These are phyloP conservation scores for Mycena rosella DNA, from an alignment of 768 basidiomycete species.

Conservation along the genomic window DNA sequence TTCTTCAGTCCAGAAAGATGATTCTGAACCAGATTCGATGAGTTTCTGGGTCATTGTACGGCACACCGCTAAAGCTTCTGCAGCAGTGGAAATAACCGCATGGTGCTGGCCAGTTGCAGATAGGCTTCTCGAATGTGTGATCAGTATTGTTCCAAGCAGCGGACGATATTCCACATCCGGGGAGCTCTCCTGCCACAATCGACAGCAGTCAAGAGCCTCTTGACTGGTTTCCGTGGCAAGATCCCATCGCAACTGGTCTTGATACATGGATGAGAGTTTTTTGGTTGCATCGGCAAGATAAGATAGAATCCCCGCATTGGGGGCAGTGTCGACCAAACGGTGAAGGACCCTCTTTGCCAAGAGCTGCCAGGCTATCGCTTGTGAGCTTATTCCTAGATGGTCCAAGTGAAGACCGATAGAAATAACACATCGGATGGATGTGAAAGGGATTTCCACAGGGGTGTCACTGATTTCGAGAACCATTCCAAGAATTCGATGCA, in stretches of 20 bases:
- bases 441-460: too few relatives aligned
- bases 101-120: not conserved
- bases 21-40: not conserved
- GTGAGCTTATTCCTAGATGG: not conserved
- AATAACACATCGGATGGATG: not conserved
- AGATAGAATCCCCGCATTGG: not conserved
- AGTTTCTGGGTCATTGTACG: not conserved
- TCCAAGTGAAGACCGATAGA: not conserved
- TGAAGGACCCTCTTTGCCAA: not conserved
- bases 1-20: not conserved
- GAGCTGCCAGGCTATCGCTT: not conserved
- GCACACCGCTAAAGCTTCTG: conserved; percentile 3
- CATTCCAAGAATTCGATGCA: not conserved
- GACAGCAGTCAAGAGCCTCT: not conserved
- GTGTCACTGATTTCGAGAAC: not conserved
- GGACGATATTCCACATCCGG: not conserved
- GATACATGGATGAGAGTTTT: not conserved
- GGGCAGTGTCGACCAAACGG: not conserved
- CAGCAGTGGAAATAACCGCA: not conserved
- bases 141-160: not conserved
- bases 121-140: not conserved
- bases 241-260: not conserved
- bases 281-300: not conserved
- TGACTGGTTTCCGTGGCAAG: not conserved
- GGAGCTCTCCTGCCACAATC: too few relatives aligned